Evolutionary conservation across 2,329 filamentous ascomycete genomes (phyloP).

Genomic region (Tolypocladium endophyticum): DNA sequence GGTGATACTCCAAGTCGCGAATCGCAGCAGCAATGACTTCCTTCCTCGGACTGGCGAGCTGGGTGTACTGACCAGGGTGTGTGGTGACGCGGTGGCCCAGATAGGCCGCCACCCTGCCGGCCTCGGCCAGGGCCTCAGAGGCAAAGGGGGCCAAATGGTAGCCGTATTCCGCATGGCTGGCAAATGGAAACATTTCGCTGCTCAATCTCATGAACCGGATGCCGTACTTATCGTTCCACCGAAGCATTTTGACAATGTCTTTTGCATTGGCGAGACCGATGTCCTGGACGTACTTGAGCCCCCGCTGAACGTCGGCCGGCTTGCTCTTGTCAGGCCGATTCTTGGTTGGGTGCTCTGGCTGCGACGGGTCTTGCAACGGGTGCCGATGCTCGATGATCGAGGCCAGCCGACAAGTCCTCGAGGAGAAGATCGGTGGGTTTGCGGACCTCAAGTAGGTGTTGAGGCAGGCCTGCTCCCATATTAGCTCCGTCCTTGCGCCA

Average conservation of each 20-base stretch:
- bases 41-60: slow-evolving; percentile 71
- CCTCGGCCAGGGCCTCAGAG: slow-evolving; percentile 63
- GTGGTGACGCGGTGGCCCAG: slow-evolving; percentile 79
- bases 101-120: slow-evolving; percentile 64
- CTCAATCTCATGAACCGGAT: slow-evolving; percentile 90
- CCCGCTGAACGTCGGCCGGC: slow-evolving; percentile 54
- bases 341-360: slow-evolving; percentile 72
- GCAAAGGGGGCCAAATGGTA: slow-evolving; percentile 82
- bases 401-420: slow-evolving; percentile 80
- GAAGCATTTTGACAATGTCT: slow-evolving; percentile 75
- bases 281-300: slow-evolving; percentile 62
- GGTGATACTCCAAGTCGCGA: slow-evolving; percentile 78
- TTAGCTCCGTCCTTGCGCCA: slow-evolving; percentile 2
- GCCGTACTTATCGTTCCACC: slow-evolving; percentile 85
- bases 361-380: slow-evolving; percentile 62
- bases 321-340: slow-evolving; percentile 72
- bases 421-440: slow-evolving; percentile 79
- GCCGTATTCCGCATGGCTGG: slow-evolving; percentile 76
- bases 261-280: slow-evolving; percentile 72
- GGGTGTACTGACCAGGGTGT: slow-evolving; percentile 88
- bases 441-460: slow-evolving; percentile 82
- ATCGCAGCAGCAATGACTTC: slow-evolving; percentile 68
- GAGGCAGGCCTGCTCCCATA: slow-evolving; percentile 56
- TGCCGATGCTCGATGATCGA: slow-evolving; percentile 86
- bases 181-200: slow-evolving; percentile 96